Evolutionary conservation across 495 filamentous ascomycete species (phyloP), one percentile per base, ranked within the genome.

Genomic region (Talaromyces borbonicus): DNA sequence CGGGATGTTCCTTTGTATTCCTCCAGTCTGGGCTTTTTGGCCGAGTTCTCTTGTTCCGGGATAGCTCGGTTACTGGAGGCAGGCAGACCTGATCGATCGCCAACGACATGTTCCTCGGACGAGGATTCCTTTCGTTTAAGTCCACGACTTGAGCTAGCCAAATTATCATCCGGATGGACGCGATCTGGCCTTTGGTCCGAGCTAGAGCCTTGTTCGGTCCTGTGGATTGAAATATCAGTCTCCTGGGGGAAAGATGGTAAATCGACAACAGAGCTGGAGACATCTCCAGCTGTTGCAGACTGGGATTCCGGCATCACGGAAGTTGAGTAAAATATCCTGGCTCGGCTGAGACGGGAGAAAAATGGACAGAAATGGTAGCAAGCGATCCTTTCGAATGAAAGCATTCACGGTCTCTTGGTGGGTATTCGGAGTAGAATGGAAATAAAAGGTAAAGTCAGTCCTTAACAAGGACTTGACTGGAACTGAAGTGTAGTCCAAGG

Each of bases 121-220:
- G 18, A 4, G 22, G 19, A 46, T 31, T 33, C 8, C n/a, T 46
- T 46, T 18, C 43, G 43, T 36, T 46, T 46, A 46, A 18, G 43
- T 46, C 43, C 43, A 35, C 19, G n/a, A 22, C 19, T 11, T 20
- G 16, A 12, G 11, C 16, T 20, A 4, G 35, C 22, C 16, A 20
- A 20, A 20, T 38, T 15, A 20, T 20, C 35, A 20, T 38, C n/a
- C 16, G 35, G 16, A 8, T 3, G 14, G 5, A 16, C 43, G 4
- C 27, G 20, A 2, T 33, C 11, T 8, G 33, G 29, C 29, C 6
- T 20, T 6, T n/a, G n/a, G n/a, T n/a, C n/a, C n/a, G n/a, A n/a
- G n/a, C n/a, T n/a, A n/a, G n/a, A n/a, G n/a, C n/a, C n/a, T n/a
- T n/a, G n/a, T n/a, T n/a, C n/a, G n/a, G n/a, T n/a, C n/a, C n/a